Conservation (phyloP, 2,329 filamentous ascomycete species). For the Plectosphaerella cucumerina region DNA sequence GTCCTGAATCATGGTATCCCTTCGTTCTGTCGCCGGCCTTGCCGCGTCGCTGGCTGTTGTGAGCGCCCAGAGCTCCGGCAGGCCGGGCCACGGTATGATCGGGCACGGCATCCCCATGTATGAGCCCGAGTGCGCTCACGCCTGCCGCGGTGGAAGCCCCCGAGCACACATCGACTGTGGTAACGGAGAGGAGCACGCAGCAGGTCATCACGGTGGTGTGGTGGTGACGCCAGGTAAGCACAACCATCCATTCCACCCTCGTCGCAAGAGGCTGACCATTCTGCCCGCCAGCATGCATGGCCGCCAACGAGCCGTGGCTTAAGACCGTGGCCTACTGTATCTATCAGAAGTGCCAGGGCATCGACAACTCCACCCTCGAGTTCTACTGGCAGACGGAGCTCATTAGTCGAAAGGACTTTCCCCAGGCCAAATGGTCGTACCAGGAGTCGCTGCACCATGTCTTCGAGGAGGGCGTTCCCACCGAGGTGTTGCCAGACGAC, state of each 20-base stretch:
- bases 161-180: constrained; percentile 1
- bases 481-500: background rate
- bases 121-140: constrained; percentile 28
- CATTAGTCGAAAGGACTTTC: background rate
- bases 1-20: background rate
- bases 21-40: background rate
- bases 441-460: constrained; percentile 6
- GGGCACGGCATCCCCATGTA: constrained; percentile 18
- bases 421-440: constrained; percentile 8
- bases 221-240: constrained; percentile 2
- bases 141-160: constrained; percentile 19
- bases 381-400: constrained; percentile 2
- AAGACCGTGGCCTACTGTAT: constrained; percentile 16
- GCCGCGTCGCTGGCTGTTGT: background rate
- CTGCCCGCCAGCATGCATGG: constrained; percentile 10
- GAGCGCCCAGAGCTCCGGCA: background rate
- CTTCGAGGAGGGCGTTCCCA: constrained; percentile 1
- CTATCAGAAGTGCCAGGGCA: constrained; percentile 7
- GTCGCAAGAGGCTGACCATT: background rate
- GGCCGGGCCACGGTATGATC: constrained; percentile 1
- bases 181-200: constrained; percentile 1
- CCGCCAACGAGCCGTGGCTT: constrained; percentile 14
- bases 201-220: constrained; percentile 1
- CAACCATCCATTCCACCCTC: background rate
- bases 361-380: constrained; percentile 1